Base-by-base conservation (phyloP, 257 asterid genomes). In the Solanum chmielewskii region DNA sequence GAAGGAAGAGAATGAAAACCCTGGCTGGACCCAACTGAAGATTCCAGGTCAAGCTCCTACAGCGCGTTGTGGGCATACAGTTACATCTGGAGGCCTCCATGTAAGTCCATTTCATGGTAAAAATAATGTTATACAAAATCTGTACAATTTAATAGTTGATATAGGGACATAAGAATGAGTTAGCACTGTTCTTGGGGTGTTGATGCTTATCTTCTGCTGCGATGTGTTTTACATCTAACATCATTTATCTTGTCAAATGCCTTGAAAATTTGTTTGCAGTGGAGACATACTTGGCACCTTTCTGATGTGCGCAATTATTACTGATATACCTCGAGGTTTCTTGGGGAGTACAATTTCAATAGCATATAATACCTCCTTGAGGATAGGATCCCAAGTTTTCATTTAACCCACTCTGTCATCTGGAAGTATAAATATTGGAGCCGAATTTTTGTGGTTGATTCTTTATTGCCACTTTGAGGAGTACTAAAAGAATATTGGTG, bases 11-110 rank as follows among this genome's bases (percentile, higher is more conserved):
- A 94, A 94, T 90, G 99, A 97, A 93, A 90, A 92, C 84, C 99
- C 99, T 80, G 99, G 99, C 82, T 97, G 99, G 99, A 96, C 99
- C 87, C 99, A 97, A 88, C 78, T 97, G 92, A 97, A 95, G 94
- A 97, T 97, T 93, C 99, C 99, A 23, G 99, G 99, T 77, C 99
- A 97, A 93, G 94, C 99, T 90, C 99, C 99, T 88, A 92, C 99
- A 62, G 92, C 99, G 66, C 95, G 97, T 33, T 97, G 99, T 87
- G 99, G 99, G 87, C 99, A 97, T 93, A 96, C 99, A 56, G 92
- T 96, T 75, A 90, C 99, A 88, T 97, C 98, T 90, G 99, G 99
- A 91, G 99, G 99, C 83, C 94, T 93, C 88, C 70, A 92, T 49
- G 99, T 97, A 97, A 93, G 82, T 74, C 78, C 87, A 87, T 86